Conservation (phyloP, 441 rosid genomes). For the Capsella rubella region DNA sequence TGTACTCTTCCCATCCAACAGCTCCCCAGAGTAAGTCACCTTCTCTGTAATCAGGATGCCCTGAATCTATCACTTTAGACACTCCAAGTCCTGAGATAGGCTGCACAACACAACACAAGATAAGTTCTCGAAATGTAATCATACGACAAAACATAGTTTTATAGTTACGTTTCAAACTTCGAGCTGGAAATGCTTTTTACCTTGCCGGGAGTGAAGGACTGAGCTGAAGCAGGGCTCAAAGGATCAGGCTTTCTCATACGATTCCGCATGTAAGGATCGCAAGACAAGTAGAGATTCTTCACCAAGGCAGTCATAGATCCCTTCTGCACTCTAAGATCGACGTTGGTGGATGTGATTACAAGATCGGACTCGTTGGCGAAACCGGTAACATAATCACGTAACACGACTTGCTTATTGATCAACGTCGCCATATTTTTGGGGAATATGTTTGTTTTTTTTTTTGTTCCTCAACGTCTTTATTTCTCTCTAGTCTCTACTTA, state of each 20-base stretch:
- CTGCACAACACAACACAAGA: conserved; percentile 43
- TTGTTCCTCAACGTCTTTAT: conserved; percentile 15
- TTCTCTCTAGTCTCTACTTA: conserved; percentile 4
- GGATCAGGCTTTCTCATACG: conserved; percentile 51
- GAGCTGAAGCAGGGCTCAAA: conserved; percentile 31
- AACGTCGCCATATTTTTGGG: conserved; percentile 3
- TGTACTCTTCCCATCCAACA: conserved; percentile 69
- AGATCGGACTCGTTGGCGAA: conserved; percentile 49
- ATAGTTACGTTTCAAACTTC: no score
- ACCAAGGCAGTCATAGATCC: conserved; percentile 47
- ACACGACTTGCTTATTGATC: conserved; percentile 49
- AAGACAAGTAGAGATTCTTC: conserved; percentile 63
- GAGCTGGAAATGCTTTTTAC: background rate
- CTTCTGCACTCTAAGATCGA: conserved; percentile 46
- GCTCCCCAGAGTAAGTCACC: conserved; percentile 70
- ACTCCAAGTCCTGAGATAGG: conserved; percentile 59
- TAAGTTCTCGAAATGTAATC: background rate
- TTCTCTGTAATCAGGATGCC: conserved; percentile 48
- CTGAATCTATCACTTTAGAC: conserved; percentile 59
- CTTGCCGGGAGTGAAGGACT: conserved; percentile 35
- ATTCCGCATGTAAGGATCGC: conserved; percentile 65
- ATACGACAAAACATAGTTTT: no score
- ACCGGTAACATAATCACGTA: conserved; percentile 45
- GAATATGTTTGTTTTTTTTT: conserved; percentile 1
- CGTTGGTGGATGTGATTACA: conserved; percentile 37